Conservation (phyloP, 805 yeast genomes). For the Sugiyamaella smithiae region DNA sequence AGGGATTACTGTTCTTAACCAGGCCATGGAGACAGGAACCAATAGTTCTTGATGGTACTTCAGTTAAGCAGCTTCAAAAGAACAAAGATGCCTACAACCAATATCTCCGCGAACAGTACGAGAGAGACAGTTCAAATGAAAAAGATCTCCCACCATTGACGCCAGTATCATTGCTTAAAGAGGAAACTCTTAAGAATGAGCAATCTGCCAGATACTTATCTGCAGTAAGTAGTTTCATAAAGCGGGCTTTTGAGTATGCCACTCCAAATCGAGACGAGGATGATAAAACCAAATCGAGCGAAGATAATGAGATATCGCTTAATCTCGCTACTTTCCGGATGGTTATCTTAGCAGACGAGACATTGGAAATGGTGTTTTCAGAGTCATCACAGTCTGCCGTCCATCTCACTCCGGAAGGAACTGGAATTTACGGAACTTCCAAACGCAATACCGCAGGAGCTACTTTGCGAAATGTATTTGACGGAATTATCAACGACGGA, state of each 20-base stretch:
- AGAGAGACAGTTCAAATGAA: conserved; percentile 31
- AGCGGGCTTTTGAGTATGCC: conserved; percentile 87
- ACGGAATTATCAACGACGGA: conserved; percentile 89
- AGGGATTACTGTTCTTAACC: conserved; percentile 78
- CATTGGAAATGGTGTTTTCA: conserved; percentile 81
- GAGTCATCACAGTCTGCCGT: conserved; percentile 63
- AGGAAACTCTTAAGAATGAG: conserved; percentile 27
- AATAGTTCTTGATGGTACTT: conserved; percentile 58
- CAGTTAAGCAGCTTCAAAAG: conserved; percentile 60
- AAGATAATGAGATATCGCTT: conserved; percentile 38
- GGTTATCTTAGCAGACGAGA: conserved; percentile 92
- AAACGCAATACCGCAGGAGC: conserved; percentile 35
- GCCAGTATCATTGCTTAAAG: conserved; percentile 27
- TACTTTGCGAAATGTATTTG: conserved; percentile 77
- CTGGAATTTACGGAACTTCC: conserved; percentile 37
- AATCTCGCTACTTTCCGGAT: conserved; percentile 87
- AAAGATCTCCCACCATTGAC: conserved; percentile 19
- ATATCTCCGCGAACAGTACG: conserved; percentile 48
- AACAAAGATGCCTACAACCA: conserved; percentile 7
- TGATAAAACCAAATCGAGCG: too few relatives aligned
- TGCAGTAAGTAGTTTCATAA: conserved; percentile 83
- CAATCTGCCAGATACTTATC: conserved; percentile 59
- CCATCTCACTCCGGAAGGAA: conserved; percentile 43
- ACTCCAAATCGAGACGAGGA: conserved; percentile 13
- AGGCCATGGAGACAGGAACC: conserved; percentile 76